Percentiles rank a stretch among this genome's conserved stretches.
Evolutionary conservation across 2,329 filamentous ascomycete species (phyloP).

Genomic region (Alternaria ethzedia): DNA sequence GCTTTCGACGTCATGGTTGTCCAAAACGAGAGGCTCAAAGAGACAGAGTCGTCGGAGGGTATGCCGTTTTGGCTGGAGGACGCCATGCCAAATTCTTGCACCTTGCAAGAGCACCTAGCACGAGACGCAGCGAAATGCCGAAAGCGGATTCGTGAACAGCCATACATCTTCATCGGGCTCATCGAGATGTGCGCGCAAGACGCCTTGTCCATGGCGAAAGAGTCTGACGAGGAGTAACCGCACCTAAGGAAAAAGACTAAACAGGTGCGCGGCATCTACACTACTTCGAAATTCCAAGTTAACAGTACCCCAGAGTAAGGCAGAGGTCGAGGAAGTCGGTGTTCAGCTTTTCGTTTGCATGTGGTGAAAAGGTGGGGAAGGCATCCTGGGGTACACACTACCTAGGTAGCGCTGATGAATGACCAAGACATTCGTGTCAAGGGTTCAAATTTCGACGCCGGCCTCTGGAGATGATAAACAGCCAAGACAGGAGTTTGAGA

Average conservation of each 20-base stretch:
- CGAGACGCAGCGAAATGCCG: constrained; percentile 3
- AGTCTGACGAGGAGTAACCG: neutral
- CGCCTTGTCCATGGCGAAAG: neutral
- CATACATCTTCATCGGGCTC: constrained; percentile 5
- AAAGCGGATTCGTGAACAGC: neutral
- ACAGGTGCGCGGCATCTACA: too few species aligned
- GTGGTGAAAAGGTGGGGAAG: neutral
- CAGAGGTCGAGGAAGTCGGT: too few species aligned
- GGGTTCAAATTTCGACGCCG: neutral
- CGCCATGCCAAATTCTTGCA: neutral
- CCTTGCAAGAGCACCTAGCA: constrained; percentile 5
- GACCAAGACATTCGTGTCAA: neutral
- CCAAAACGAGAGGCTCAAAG: neutral
- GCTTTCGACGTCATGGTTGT: neutral
- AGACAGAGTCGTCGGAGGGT: rapidly evolving
- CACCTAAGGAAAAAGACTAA: too few species aligned
- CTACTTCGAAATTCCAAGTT: too few species aligned
- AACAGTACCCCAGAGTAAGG: too few species aligned
- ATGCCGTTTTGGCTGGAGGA: rapidly evolving
- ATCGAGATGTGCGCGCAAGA: constrained; percentile 3
- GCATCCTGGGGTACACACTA: neutral
- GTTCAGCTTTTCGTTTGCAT: too few species aligned
- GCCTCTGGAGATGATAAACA: neutral
- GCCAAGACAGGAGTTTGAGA: constrained; percentile 4
- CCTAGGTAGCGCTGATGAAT: neutral